Base-by-base conservation (phyloP, 345 rosid species). In the Citrus trifoliata region DNA sequence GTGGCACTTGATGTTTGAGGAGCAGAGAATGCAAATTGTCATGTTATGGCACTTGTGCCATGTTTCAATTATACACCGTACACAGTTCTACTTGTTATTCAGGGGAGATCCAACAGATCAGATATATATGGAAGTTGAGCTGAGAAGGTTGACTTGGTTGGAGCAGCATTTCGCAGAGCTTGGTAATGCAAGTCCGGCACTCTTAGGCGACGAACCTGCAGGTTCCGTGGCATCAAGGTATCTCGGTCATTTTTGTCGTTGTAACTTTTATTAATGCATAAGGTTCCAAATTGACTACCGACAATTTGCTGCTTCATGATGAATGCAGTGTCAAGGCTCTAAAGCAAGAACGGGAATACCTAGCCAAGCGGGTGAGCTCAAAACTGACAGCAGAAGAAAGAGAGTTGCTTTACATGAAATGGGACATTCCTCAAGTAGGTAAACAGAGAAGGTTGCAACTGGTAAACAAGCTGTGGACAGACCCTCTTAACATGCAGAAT, bases 21-120 rank as follows among this genome's bases (percentile, higher is more conserved):
- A 93, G 64, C 93, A 95, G 79, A 92, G 90, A 83, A 92, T 84
- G 88, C 96, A 93, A 74, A 93, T 95, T 37, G 80, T 95, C 78
- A 95, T 95, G 99, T 80, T 95, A 79, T 95, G 99, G 99, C 98
- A 95, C 81, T 80, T 95, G 68, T 95, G 99, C 86, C 99, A 95
- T 80, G 96, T 92, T 71, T 91, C 99, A 25, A 82, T 93, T n/a
- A 80, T 95, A 32, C 99, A 93, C 77, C 91, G 97, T 37, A 93
- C 98, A 35, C 98, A 93, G 42, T 95, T 95, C 78, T 95, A 88
- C 82, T 81, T 91, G 89, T 56, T 95, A 53, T 95, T 95, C 80
- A 85, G 80, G 79, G 98, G 99, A 81, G 98, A 95, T 12, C 90
- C 91, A 12, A 82, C 90, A 6, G 97, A 95, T 80, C 90, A 92